A percentile compares a stretch with the other conserved stretches of the same genome.
These are phyloP conservation scores for Coemansia sp. DNA, from an alignment of 192 early-diverging fungal species.

Conservation along the genomic window DNA sequence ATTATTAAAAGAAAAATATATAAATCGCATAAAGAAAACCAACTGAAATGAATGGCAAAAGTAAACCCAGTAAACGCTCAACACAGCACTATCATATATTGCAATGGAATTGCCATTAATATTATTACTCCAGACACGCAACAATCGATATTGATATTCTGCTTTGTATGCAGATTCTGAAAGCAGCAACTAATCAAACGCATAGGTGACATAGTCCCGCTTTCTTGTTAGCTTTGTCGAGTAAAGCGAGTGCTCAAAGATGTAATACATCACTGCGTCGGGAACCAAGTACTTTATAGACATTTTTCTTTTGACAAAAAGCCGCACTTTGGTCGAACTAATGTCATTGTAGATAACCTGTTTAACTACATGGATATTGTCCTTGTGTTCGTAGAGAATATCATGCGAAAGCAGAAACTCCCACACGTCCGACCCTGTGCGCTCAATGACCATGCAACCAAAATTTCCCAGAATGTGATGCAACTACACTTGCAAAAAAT, in stretches of 20 bases:
- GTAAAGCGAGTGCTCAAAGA: conserved; percentile 76
- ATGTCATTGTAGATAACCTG: conserved; percentile 98
- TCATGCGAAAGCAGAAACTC: conserved; percentile 91
- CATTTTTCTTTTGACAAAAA: conserved; percentile 92
- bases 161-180: background rate
- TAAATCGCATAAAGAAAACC: too few species aligned
- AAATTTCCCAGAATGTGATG: conserved; percentile 86
- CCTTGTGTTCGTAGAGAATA: conserved; percentile 80
- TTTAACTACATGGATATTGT: conserved; percentile 90
- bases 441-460: conserved; percentile 94
- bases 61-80: too few species aligned
- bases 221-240: conserved; percentile 51
- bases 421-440: conserved; percentile 90
- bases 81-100: too few species aligned
- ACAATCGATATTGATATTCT: background rate
- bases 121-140: too few species aligned
- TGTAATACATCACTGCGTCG: conserved; percentile 88
- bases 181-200: conserved; percentile 34
- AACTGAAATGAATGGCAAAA: too few species aligned
- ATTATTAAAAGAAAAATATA: too few species aligned
- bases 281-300: conserved; percentile 94
- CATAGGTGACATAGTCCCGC: conserved; percentile 50
- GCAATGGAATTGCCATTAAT: too few species aligned
- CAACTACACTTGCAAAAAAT: conserved; percentile 36
- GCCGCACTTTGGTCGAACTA: conserved; percentile 90